A percentile compares a stretch with the other conserved stretches of the same genome.
phyloP scores from a whole-genome alignment of 2,329 filamentous ascomycete genomes.

The Raffaelea arxii region DNA sequence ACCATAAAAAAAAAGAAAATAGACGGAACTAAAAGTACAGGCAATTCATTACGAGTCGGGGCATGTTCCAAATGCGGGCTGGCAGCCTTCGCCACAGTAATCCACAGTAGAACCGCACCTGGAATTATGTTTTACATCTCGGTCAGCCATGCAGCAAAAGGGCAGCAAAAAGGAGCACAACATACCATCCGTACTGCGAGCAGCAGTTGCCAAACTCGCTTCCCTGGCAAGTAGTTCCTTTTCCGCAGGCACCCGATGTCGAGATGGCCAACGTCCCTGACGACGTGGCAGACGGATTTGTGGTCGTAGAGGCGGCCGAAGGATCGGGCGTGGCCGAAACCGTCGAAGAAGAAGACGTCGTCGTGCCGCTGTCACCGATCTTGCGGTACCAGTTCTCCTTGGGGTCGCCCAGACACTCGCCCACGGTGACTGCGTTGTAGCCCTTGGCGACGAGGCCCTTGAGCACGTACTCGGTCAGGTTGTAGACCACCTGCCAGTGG shows the following conservation, averaged over 20 bases:
- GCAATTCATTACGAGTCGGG: neutral
- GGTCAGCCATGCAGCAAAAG: neutral
- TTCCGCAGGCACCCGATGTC: conserved; percentile 9
- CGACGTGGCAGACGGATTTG: neutral
- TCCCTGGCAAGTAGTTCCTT: conserved; percentile 5
- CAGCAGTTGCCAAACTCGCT: conserved; percentile 11
- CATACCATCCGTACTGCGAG: conserved; percentile 7
- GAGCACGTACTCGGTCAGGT: conserved; percentile 35
- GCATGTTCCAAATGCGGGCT: conserved; percentile 6
- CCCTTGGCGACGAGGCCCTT: conserved; percentile 30
- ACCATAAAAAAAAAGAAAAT: neutral
- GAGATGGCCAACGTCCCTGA: neutral
- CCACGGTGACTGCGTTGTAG: conserved; percentile 39
- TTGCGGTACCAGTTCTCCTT: conserved; percentile 41
- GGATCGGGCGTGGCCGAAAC: neutral
- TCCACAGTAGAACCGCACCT: conserved; percentile 6
- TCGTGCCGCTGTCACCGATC: neutral
- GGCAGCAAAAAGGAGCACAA: neutral
- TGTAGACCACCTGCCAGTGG: conserved; percentile 34
- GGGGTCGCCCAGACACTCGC: conserved; percentile 44
- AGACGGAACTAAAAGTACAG: neutral
- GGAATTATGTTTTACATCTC: neutral
- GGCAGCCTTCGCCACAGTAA: conserved; percentile 9
- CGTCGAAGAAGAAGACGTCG: neutral
- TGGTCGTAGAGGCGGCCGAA: neutral